Evolutionary conservation across 148 eudicot genomes (phyloP), one percentile per base, ranked within the genome.

Genomic region (Vaccinium vitisidaea): DNA sequence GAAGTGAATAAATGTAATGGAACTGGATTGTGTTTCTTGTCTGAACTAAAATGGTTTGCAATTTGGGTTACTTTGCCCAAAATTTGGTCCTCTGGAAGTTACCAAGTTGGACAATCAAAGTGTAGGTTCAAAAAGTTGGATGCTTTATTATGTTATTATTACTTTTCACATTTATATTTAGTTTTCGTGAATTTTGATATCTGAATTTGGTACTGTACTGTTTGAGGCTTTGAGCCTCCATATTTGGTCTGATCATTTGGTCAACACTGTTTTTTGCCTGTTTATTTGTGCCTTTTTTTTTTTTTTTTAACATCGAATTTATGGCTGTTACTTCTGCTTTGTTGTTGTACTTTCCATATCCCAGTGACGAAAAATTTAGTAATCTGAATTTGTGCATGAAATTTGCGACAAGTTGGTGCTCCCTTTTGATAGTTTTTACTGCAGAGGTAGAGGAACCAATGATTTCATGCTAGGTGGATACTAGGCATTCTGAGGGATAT

Each of bases 331-430:
- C 32, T 49, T 76, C 58, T 76, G 80, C 18, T 49, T 49, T 49
- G 56, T 23, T 49, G 4, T 49, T 76, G 56, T n/a, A 52, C 80
- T 76, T 76, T 5, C 36, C 59, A 75, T 19, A 61, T 83, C 88
- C 85, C 90, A 15, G 23, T 88, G 90, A 88, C 81, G 90, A 80
- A 88, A 5, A 39, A 85, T 88, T 88, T 88, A 88, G 90, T 88
- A 88, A 88, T 85, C 90, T 74, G 90, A 82, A 85, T 58, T 43
- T 58, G 59, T n/a, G 80, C 80, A 73, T 52, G 18, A 46, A 56
- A 39, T 30, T 21, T 46, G 54, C 15, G 79, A 59, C 69, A 50
- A 70, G 4, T 59, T 80, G 86, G 86, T 75, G 89, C 89, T 88
- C 87, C 87, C 87, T 88, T 70, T 48, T 85, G 84, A 54, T 25